These are phyloP conservation scores for Hippophae rhamnoides DNA, from an alignment of 306 rosid genomes.

Conservation along the genomic window DNA sequence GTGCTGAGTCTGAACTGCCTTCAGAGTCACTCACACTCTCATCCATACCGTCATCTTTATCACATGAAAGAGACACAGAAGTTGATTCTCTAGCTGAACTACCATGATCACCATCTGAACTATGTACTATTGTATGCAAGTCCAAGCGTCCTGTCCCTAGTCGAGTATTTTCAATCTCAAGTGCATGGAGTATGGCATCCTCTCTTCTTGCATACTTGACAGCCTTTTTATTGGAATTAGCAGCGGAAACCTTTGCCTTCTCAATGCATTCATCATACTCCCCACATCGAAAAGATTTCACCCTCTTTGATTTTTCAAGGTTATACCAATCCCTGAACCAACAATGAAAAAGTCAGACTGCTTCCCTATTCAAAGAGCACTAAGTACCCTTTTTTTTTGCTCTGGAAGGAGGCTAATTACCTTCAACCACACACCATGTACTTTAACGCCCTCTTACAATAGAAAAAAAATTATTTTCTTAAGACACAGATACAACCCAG, in stretches of 20 bases:
- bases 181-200: constrained; percentile 97
- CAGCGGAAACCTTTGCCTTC: constrained; percentile 79
- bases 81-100: constrained; percentile 45
- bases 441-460: background rate
- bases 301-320: constrained; percentile 88
- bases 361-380: constrained; percentile 12
- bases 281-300: constrained; percentile 93
- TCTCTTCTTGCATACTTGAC: constrained; percentile 97
- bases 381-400: no score
- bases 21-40: constrained; percentile 50
- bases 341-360: constrained; percentile 29
- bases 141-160: constrained; percentile 44
- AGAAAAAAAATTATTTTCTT: background rate
- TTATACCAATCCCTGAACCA: constrained; percentile 91
- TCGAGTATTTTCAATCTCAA: constrained; percentile 73
- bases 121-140: constrained; percentile 33
- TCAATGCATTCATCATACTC: constrained; percentile 87
- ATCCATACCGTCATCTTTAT: constrained; percentile 42
- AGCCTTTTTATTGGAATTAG: constrained; percentile 64
- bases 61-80: constrained; percentile 37
- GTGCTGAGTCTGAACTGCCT: constrained; percentile 62
- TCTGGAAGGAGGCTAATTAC: constrained; percentile 8
- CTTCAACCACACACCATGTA: background rate
- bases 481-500: background rate
- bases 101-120: constrained; percentile 39